phyloP scores from a whole-genome alignment of 495 filamentous ascomycete genomes.

The Hypoxylon fragiforme region DNA sequence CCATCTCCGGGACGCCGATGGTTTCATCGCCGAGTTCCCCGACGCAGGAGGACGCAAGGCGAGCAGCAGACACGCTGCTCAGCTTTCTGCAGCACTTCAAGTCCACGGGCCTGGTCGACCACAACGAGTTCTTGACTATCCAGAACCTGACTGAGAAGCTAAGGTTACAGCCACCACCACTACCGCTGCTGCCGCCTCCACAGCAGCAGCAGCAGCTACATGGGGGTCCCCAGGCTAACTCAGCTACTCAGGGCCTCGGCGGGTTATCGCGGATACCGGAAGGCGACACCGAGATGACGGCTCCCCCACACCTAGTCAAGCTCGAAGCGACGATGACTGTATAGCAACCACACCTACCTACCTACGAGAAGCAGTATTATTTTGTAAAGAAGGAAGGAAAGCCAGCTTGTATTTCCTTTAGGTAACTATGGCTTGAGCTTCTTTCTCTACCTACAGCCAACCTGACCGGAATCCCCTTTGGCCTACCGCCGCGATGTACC shows the following conservation, averaged over 20 bases:
- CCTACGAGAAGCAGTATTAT: not conserved
- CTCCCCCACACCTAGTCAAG: slow-evolving; percentile 52
- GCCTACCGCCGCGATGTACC: no score
- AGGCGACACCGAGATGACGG: slow-evolving; percentile 56
- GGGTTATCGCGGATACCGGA: slow-evolving; percentile 70
- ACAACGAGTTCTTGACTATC: slow-evolving; percentile 82
- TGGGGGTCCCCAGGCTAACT: slow-evolving; percentile 45
- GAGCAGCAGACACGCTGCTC: slow-evolving; percentile 83
- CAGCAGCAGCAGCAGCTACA: no score
- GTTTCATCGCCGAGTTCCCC: slow-evolving; percentile 64
- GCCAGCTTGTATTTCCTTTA: no score
- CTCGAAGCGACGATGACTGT: slow-evolving; percentile 47
- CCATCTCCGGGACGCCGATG: slow-evolving; percentile 40
- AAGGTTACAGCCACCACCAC: slow-evolving; percentile 63
- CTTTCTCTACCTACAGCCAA: no score
- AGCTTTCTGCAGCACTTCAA: slow-evolving; percentile 80
- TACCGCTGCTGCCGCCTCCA: no score
- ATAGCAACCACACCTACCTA: not conserved
- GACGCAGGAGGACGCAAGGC: slow-evolving; percentile 85
- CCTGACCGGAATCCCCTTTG: no score
- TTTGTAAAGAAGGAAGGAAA: not conserved
- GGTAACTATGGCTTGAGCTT: no score
- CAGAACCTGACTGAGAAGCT: slow-evolving; percentile 87
- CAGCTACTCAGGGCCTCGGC: slow-evolving; percentile 58
- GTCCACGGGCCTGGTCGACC: slow-evolving; percentile 67